Evolutionary conservation across 1,139 yeast genomes (phyloP), one percentile per base, ranked within the genome.

Genomic region (Lodderomyces jiufengensis): DNA sequence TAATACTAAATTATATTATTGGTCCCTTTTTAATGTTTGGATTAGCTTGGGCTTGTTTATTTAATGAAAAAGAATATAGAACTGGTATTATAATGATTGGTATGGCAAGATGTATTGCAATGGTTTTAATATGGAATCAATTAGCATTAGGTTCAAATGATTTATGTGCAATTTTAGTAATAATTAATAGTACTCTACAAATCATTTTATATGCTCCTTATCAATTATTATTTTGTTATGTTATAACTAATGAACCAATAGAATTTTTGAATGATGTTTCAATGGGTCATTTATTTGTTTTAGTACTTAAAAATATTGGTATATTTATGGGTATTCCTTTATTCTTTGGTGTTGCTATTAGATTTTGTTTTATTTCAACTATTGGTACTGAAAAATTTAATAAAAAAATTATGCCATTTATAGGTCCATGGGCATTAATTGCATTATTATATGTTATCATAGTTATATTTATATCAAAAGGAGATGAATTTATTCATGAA

Each of bases 41-140:
- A 0, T 57, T 78, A 13, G 73, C 79, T 0, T 78, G 84, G 83
- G 54, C 73, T 26, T 63, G 68, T 1, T 49, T 78, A 35, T 74
- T 74, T 36, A 74, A 76, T 40, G 50, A 64, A 37, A 57, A 56
- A 5, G 82, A 74, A 39, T 71, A 71, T 37, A 58, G 83, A 35
- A 59, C 58, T 24, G 83, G 84, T 1, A 61, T 78, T 5, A 74
- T 78, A 28, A 66, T 78, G 71, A 75, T 78, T 32, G 84, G 84
- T 1, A 46, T 73, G 29, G 83, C 81, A 3, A 52, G 84, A 40
- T 78, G 84, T 50, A 76, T 78, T 45, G 83, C 83, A 21, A 78
- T 78, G 83, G 81, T 77, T 1, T 54, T 78, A 32, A 53, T 77
- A n/a, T 78, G 83, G 84, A 77, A 73, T 48, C 70, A 73, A 16